Evolutionary conservation across 352 stramenopile species (phyloP), one percentile per base, ranked within the genome.

Genomic region (Plasmopara halstedii): DNA sequence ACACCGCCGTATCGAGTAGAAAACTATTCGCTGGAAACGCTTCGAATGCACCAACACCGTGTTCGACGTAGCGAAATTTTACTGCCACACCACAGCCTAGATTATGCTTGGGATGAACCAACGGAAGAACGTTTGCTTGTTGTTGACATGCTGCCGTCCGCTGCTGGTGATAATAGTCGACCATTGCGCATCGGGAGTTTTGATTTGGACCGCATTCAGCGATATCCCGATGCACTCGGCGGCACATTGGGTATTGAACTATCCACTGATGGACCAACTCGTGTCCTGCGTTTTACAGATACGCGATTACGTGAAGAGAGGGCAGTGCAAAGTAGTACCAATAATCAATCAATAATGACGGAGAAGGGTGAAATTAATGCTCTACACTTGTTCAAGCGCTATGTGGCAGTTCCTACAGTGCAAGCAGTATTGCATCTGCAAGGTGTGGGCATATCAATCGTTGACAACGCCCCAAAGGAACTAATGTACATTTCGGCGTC

Each of bases 31-130:
- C 51, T 94, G 14, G 83, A 94, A 55, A 94, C 83, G 15, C 67
- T 94, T 39, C 81, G 83, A 36, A 78, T 88, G 18, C 81, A 94
- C 26, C 83, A 93, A 51, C 72, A 85, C 25, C 67, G 77, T 19
- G 83, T 94, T 2, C 75, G 78, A 22, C 74, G 71, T 29, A 91
- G 79, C 58, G 83, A 94, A 31, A 89, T 93, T 46, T 45, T 94
- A 23, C 56, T 94, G 15, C 83, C 83, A 17, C 82, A 94, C 47
- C 83, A 94, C 41, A 92, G 76, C 31, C 56, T 89, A 6, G 80
- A 93, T 33, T 94, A 94, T 54, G 79, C 83, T 3, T 94, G 83
- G 83, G 83, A 94, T 49, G 83, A 94, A 27, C 83, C 83, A 4
- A 89, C 81, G 5, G 67, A 91, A 54, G 72, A 84, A 19, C 70